phyloP scores from a whole-genome alignment of 2,329 filamentous ascomycete genomes.

The Sarocladium kiliense region DNA sequence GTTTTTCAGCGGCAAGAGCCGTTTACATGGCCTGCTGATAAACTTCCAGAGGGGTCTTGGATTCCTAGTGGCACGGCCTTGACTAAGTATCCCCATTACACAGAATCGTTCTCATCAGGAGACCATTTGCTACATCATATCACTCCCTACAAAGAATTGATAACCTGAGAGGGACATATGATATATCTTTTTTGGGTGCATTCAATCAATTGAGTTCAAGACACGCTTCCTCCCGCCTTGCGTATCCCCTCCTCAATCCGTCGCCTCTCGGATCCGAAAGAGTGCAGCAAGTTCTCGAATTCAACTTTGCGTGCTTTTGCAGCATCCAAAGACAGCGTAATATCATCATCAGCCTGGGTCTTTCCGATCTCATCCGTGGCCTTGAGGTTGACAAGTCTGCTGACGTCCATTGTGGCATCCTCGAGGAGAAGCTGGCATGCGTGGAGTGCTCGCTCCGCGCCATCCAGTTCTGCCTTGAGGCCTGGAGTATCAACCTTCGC shows the following conservation, averaged over 20 bases:
- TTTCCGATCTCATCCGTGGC: neutral
- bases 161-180: too few relatives aligned
- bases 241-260: neutral
- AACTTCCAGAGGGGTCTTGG: too few relatives aligned
- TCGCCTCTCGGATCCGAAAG: neutral
- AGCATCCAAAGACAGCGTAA: neutral
- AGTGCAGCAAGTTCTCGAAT: neutral
- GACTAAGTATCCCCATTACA: too few relatives aligned
- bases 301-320: neutral
- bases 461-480: neutral
- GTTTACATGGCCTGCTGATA: too few relatives aligned
- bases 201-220: too few relatives aligned
- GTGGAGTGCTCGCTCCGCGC: neutral
- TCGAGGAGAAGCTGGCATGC: neutral
- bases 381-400: neutral
- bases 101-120: too few relatives aligned
- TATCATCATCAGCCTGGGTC: neutral
- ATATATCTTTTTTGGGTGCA: too few relatives aligned
- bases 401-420: neutral
- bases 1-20: too few relatives aligned
- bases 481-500: neutral
- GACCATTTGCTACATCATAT: too few relatives aligned
- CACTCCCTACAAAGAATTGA: too few relatives aligned
- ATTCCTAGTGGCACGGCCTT: too few relatives aligned
- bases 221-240: neutral